These are phyloP conservation scores for Gautieria morchelliformis DNA, from an alignment of 768 basidiomycete species.

Conservation along the genomic window DNA sequence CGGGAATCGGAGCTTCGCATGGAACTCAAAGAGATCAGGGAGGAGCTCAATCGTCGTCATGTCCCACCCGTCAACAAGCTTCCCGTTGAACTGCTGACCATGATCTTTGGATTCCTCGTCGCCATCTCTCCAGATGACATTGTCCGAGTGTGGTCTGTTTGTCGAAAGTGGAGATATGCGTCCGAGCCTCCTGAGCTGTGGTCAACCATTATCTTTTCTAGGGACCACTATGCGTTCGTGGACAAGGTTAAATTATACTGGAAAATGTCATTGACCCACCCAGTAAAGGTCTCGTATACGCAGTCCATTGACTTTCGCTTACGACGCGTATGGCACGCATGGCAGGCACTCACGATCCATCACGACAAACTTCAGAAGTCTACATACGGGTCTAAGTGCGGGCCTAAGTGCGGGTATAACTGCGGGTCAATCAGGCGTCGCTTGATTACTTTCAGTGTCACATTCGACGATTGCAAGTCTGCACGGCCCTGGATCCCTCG, in stretches of 20 bases:
- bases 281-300: neutral
- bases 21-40: neutral
- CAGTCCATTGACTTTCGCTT: neutral
- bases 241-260: neutral
- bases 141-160: neutral
- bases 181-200: neutral
- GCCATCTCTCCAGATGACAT: neutral
- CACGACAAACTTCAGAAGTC: too few species aligned
- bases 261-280: neutral
- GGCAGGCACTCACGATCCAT: neutral
- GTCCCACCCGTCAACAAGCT: neutral
- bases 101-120: neutral
- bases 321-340: neutral
- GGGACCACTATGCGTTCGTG: neutral
- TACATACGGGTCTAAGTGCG: too few species aligned
- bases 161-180: neutral
- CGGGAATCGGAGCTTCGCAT: neutral
- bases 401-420: too few species aligned
- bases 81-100: neutral
- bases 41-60: neutral
- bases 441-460: neutral
- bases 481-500: neutral
- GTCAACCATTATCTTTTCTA: neutral
- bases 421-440: neutral
- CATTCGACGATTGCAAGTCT: neutral